Percentiles rank a stretch among this genome's conserved stretches.
phyloP scores from a whole-genome alignment of 2,329 filamentous ascomycete species.

The Penicillium freii region DNA sequence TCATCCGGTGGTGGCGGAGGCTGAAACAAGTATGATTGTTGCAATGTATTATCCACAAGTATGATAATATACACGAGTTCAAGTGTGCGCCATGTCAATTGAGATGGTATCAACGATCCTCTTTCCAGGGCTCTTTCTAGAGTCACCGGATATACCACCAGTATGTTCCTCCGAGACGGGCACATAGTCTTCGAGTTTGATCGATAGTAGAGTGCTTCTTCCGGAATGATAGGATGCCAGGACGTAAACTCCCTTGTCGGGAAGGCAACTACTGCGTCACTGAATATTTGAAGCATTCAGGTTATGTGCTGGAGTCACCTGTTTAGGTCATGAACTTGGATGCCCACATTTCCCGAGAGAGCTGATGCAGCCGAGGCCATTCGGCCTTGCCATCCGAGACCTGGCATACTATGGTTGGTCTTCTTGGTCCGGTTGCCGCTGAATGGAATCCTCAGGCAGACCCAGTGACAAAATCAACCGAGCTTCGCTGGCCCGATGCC shows the following conservation, averaged over 20 bases:
- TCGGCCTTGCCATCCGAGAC: neutral
- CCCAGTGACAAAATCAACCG: slow-evolving; percentile 43
- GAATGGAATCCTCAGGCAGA: slow-evolving; percentile 5
- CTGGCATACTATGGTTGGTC: neutral
- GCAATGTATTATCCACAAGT: neutral
- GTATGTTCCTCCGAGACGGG: neutral
- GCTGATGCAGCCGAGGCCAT: too few relatives aligned
- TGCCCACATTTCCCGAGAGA: neutral
- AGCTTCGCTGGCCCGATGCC: slow-evolving; percentile 33
- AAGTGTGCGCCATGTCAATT: neutral
- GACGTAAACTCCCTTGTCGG: neutral
- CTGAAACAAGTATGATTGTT: slow-evolving; percentile 1
- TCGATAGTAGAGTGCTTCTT: neutral
- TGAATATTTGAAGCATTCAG: neutral
- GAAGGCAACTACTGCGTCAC: neutral
- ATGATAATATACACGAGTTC: neutral
- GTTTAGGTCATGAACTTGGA: neutral
- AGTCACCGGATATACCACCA: neutral
- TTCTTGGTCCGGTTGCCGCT: neutral
- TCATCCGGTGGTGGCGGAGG: slow-evolving; percentile 14
- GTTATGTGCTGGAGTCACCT: neutral
- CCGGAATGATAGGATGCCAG: neutral
- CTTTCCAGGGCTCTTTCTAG: neutral
- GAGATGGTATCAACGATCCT: neutral
- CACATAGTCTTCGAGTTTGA: neutral